Evolutionary conservation across 345 rosid species (phyloP).

Genomic region (Noccaea caerulescens): DNA sequence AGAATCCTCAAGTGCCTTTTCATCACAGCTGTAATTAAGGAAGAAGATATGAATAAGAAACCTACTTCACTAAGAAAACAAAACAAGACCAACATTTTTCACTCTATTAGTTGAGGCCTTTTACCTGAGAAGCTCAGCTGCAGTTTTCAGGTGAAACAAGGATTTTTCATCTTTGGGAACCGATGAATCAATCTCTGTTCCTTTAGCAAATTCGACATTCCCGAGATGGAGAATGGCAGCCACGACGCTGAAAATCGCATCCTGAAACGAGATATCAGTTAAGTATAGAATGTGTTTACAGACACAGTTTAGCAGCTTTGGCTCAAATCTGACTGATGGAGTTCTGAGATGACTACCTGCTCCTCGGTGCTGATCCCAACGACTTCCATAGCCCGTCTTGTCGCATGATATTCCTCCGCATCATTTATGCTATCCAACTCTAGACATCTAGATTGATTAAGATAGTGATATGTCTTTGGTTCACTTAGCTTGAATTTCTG

Average conservation of each 20-base stretch:
- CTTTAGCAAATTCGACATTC: constrained; percentile 84
- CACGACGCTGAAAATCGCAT: constrained; percentile 74
- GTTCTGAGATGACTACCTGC: constrained; percentile 59
- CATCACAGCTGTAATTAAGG: constrained; percentile 70
- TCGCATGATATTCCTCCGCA: constrained; percentile 79
- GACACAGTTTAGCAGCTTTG: constrained; percentile 32
- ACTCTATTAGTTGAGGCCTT: constrained; percentile 25
- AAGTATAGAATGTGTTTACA: constrained; percentile 8
- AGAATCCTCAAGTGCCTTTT: constrained; percentile 85
- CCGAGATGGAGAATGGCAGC: constrained; percentile 98
- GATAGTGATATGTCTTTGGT: constrained; percentile 86
- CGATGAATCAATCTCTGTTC: constrained; percentile 87
- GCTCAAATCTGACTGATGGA: constrained; percentile 18
- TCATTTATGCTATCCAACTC: constrained; percentile 86
- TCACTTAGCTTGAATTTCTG: constrained; percentile 70
- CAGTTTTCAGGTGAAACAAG: constrained; percentile 81
- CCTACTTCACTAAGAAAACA: constrained; percentile 24
- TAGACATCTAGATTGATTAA: constrained; percentile 90
- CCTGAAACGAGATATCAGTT: constrained; percentile 38
- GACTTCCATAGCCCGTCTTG: constrained; percentile 92
- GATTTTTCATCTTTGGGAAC: constrained; percentile 90
- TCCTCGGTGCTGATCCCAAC: constrained; percentile 88
- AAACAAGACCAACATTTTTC: constrained; percentile 12
- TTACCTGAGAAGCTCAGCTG: constrained; percentile 88
- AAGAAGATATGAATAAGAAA: constrained; percentile 16